Percentiles rank a stretch among this genome's conserved stretches.
Conservation (phyloP, 73 alveolate genomes). For the Breviolum minutum region DNA sequence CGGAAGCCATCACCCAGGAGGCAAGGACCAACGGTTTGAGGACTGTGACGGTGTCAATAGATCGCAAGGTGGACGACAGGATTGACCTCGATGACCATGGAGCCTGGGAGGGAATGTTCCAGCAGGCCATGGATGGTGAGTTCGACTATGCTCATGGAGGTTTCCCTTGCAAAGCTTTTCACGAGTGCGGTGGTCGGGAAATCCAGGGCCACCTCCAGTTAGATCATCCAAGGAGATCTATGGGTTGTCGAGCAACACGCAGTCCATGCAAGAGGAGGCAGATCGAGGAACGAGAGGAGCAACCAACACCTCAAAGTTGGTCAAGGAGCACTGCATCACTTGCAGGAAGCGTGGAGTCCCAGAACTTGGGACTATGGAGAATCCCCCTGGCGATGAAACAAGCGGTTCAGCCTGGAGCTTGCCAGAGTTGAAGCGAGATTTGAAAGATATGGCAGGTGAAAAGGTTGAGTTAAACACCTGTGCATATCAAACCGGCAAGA, state of each 20-base stretch:
- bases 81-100: background rate
- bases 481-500: too few species aligned
- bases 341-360: background rate
- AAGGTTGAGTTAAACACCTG: too few species aligned
- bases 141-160: background rate
- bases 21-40: background rate
- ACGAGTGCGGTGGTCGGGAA: background rate
- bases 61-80: background rate
- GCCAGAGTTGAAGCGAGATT: too few species aligned
- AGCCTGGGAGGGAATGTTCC: background rate
- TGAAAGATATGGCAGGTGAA: too few species aligned
- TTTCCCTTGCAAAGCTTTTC: background rate
- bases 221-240: background rate
- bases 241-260: background rate
- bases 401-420: too few species aligned
- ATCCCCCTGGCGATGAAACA: constrained; percentile 15
- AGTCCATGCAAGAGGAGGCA: background rate
- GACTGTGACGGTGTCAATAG: background rate
- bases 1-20: background rate
- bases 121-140: background rate
- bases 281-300: background rate
- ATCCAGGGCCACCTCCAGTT: background rate
- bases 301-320: too few species aligned
- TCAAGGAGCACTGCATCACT: background rate
- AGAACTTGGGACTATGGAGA: constrained; percentile 4